Conservation (phyloP, 78 protist species). For the slime mould (Dictyostelium discoideum) region DNA sequence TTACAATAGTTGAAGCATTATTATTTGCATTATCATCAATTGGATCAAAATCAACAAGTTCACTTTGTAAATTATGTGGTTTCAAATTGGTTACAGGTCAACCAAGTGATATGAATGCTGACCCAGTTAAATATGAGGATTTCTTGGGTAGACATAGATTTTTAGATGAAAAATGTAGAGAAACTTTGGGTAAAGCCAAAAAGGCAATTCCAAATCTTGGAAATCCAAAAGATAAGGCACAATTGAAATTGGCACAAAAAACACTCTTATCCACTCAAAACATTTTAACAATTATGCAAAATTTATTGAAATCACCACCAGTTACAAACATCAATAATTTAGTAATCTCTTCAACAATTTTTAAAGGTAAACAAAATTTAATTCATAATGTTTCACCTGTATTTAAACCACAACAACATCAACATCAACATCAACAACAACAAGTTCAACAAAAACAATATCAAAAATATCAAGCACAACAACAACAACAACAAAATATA, state of each 20-base stretch:
- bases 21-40: constrained; percentile 20
- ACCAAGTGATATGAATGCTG: constrained; percentile 67
- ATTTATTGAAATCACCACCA: constrained; percentile 52
- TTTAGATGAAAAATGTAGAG: constrained; percentile 23
- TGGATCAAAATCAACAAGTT: not conserved
- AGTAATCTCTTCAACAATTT: not conserved
- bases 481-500: constrained; percentile 12
- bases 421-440: not conserved
- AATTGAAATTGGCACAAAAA: not conserved
- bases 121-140: constrained; percentile 16
- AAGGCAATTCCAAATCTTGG: constrained; percentile 16
- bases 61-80: constrained; percentile 24
- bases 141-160: constrained; percentile 20
- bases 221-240: not conserved
- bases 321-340: not conserved
- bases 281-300: not conserved
- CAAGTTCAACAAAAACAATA: not conserved
- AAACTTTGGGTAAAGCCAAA: constrained; percentile 6
- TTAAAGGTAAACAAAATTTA: not conserved
- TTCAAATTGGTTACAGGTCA: constrained; percentile 56
- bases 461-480: not conserved
- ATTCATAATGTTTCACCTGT: not conserved
- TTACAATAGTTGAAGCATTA: constrained; percentile 23
- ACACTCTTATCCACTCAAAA: not conserved
- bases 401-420: not conserved